A percentile compares a stretch with the other conserved stretches of the same genome.
These are phyloP conservation scores for Candida freyschussii DNA, from an alignment of 1,139 yeast species.

Conservation along the genomic window DNA sequence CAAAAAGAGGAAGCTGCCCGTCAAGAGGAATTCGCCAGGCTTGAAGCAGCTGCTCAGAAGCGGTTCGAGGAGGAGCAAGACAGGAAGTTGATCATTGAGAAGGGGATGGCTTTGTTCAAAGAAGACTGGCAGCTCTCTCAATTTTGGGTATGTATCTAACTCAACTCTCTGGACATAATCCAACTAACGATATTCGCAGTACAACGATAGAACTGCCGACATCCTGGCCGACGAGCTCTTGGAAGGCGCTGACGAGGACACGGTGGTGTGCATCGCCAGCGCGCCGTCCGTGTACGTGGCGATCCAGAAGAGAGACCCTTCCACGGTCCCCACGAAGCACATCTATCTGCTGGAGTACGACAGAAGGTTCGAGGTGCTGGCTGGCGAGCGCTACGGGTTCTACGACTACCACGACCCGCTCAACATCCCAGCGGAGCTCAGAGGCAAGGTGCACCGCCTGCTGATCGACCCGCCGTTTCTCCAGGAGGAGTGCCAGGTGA, in stretches of 20 bases:
- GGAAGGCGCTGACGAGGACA: constrained; percentile 67
- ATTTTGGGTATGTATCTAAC: constrained; percentile 50
- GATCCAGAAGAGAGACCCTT: constrained; percentile 46
- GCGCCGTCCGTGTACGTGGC: constrained; percentile 95
- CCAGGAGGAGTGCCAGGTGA: constrained; percentile 74
- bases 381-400: constrained; percentile 63
- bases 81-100: constrained; percentile 29
- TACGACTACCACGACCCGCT: constrained; percentile 75
- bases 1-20: constrained; percentile 60
- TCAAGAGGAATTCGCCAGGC: constrained; percentile 50
- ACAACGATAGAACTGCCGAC: constrained; percentile 66
- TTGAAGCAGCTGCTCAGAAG: constrained; percentile 56
- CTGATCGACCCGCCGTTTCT: constrained; percentile 87
- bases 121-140: constrained; percentile 96
- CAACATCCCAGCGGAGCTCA: constrained; percentile 51
- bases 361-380: constrained; percentile 65
- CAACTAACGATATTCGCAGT: constrained; percentile 24
- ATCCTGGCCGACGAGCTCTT: constrained; percentile 62
- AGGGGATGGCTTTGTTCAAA: constrained; percentile 61
- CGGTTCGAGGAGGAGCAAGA: constrained; percentile 29
- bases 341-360: constrained; percentile 78
- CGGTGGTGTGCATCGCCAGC: constrained; percentile 71
- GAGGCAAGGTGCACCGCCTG: constrained; percentile 65
- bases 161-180: background rate
- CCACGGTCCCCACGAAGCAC: constrained; percentile 56